These are phyloP conservation scores for Hypericum androsaemum DNA, from an alignment of 345 rosid genomes.

Conservation along the genomic window DNA sequence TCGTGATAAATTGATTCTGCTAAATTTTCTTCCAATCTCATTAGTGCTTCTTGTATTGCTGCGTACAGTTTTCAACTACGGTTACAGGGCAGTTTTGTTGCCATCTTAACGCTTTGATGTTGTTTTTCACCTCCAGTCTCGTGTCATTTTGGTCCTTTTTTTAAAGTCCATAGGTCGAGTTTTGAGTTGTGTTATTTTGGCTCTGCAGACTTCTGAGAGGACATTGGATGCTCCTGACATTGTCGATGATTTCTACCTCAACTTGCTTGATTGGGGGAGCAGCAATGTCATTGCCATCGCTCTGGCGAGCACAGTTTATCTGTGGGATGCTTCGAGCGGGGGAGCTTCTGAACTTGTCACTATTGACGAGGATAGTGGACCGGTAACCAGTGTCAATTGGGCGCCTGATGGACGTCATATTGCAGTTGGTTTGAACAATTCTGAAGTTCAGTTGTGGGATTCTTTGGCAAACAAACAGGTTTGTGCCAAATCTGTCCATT, in stretches of 20 bases:
- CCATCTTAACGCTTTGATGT: no score
- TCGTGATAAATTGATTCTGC: no score
- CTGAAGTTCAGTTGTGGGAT: constrained; percentile 48
- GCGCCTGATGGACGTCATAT: constrained; percentile 35
- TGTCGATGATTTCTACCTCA: no score
- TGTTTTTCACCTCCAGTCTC: no score
- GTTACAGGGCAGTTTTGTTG: no score
- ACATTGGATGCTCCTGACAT: constrained; percentile 45
- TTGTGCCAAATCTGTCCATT: no score
- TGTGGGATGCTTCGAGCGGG: constrained; percentile 42
- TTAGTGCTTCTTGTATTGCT: not conserved
- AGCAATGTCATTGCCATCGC: constrained; percentile 34
- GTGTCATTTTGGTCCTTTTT: no score
- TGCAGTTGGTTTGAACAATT: constrained; percentile 42
- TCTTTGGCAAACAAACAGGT: constrained; percentile 25
- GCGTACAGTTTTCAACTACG: no score
- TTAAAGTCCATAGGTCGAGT: no score
- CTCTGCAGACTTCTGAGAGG: constrained; percentile 34
- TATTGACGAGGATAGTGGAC: constrained; percentile 31
- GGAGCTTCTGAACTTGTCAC: constrained; percentile 46
- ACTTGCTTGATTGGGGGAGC: constrained; percentile 46
- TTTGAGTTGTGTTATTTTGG: not conserved
- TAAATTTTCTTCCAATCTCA: not conserved
- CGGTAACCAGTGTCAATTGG: no score
- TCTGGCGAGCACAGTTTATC: constrained; percentile 28